Evolutionary conservation across 1,284 basidiomycete genomes (phyloP).

Genomic region (Wallemia mellicola): DNA sequence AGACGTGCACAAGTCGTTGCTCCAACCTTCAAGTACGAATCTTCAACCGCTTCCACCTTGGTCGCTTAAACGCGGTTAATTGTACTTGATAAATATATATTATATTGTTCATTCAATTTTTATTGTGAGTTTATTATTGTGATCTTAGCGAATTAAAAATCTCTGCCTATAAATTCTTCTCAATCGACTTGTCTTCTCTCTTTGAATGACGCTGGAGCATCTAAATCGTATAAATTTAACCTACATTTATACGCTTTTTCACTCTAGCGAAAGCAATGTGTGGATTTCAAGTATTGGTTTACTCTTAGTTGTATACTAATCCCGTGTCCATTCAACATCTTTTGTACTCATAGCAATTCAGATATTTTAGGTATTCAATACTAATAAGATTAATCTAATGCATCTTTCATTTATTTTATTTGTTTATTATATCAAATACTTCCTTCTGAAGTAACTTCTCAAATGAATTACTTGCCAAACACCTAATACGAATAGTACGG

Average conservation of each 20-base stretch:
- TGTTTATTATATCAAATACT: constrained; percentile 13
- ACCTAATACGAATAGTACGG: constrained; percentile 52
- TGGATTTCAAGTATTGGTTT: not conserved
- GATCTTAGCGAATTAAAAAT: no score
- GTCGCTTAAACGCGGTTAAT: constrained; percentile 14
- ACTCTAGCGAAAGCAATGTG: not conserved
- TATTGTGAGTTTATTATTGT: not conserved
- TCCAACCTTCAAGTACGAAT: constrained; percentile 93
- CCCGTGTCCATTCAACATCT: not conserved
- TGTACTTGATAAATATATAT: not conserved
- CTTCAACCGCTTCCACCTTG: constrained; percentile 59
- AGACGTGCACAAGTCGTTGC: constrained; percentile 92
- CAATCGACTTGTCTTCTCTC: not conserved
- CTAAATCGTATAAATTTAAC: not conserved
- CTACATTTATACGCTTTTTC: not conserved
- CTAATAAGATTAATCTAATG: not conserved
- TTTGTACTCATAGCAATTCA: not conserved
- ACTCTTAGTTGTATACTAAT: not conserved
- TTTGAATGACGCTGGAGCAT: not conserved
- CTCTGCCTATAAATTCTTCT: not conserved
- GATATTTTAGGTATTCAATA: no score
- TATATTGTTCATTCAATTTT: not conserved
- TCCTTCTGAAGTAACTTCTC: constrained; percentile 14
- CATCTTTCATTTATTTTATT: not conserved
- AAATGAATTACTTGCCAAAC: constrained; percentile 41